phyloP scores from a whole-genome alignment of 2,329 filamentous ascomycete genomes.

The Fonsecaea multimorphosa region DNA sequence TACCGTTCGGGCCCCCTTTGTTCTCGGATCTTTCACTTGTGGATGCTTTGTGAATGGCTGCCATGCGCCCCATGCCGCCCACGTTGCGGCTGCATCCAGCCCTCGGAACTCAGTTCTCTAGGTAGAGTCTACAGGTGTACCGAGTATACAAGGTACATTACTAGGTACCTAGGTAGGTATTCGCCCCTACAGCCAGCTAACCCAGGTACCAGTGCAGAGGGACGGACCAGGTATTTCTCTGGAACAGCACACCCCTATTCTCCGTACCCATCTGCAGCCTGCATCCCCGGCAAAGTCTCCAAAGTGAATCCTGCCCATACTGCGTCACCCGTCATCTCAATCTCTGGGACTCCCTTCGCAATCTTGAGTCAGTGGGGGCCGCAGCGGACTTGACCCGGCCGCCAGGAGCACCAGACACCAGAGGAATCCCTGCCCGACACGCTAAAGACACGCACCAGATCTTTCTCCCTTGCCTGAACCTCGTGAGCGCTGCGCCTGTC shows the following conservation, averaged over 20 bases:
- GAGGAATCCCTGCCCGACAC: constrained; percentile 1
- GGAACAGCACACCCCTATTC: neutral
- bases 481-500: constrained; percentile 2
- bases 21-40: neutral
- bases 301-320: neutral
- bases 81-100: neutral
- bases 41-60: constrained; percentile 6
- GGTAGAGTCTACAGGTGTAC: neutral
- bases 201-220: neutral
- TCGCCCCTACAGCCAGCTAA: neutral
- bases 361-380: constrained; percentile 1
- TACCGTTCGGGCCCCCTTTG: neutral
- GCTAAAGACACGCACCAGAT: constrained; percentile 9
- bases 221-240: neutral
- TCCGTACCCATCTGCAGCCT: neutral
- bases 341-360: neutral
- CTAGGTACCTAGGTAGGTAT: neutral
- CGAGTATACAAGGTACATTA: no score
- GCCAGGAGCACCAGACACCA: neutral
- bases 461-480: constrained; percentile 18
- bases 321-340: neutral
- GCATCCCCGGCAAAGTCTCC: neutral
- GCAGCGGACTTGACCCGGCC: neutral
- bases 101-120: neutral
- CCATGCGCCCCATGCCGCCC: neutral